Base-by-base conservation (phyloP, 2,329 filamentous ascomycete genomes). In the Colletotrichum sp. region DNA sequence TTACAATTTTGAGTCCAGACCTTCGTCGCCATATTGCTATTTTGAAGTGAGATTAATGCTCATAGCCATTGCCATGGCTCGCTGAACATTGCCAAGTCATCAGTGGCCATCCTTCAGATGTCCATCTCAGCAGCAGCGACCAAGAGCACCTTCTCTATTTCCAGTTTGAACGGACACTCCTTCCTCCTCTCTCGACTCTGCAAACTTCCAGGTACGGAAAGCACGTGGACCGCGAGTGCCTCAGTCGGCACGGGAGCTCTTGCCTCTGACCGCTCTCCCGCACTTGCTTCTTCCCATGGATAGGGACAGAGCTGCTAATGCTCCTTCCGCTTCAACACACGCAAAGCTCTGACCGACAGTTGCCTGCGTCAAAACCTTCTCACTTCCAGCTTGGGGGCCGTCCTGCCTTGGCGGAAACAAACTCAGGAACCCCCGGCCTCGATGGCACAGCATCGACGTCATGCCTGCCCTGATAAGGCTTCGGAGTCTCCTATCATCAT, bases 371-470 rank as follows among this genome's bases (percentile, higher is more conserved):
- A 12, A 63, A 49, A 44, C 21, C 21, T 30, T 65, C 36, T 16
- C 8, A 49, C n/a, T 5, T 16, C n/a, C 28, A 28, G 8, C 36
- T 39, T 21, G 28, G 59, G 28, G 59, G 26, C 28, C 59, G 18
- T 32, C 21, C 30, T 24, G 36, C 10, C 49, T 39, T 34, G 65
- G 44, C 65, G 30, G 26, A 21, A 18, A 26, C 28, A 57, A 68
- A 28, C 65, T 60, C 32, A 60, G 34, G 34, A 32, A 70, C 18
- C 68, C 62, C 65, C 57, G 21, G 57, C 18, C 26, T 36, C 44
- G 26, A 36, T 26, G 69, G 68, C 66, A 49, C 62, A 26, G 60
- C 39, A 60, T 12, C 69, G 72, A 75, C 72, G 69, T 67, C 62
- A 72, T 72, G 39, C 67, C 66, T 72, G 62, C 24, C 4, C 26